A percentile compares a stretch with the other conserved stretches of the same genome.
Evolutionary conservation across 352 stramenopile species (phyloP).

Genomic region (Sclerospora graminicola): DNA sequence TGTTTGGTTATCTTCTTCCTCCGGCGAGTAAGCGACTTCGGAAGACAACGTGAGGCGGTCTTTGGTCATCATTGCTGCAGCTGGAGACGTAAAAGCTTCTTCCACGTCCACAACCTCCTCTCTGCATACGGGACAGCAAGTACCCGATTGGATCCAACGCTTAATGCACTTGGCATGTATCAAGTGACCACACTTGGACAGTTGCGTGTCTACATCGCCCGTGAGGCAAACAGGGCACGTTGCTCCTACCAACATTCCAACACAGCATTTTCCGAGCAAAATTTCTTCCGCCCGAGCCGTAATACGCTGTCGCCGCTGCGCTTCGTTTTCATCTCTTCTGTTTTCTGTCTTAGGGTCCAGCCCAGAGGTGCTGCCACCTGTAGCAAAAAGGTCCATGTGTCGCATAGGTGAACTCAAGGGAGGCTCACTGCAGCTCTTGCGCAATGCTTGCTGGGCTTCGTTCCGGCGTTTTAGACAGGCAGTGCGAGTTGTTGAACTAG

Average conservation of each 20-base stretch:
- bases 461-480: slow-evolving; percentile 23
- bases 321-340: slow-evolving; percentile 18
- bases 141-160: slow-evolving; percentile 55
- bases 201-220: slow-evolving; percentile 62
- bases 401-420: slow-evolving; percentile 13
- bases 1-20: slow-evolving; percentile 28
- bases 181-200: slow-evolving; percentile 50
- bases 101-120: slow-evolving; percentile 46
- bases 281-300: slow-evolving; percentile 56
- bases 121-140: slow-evolving; percentile 55
- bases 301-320: slow-evolving; percentile 32
- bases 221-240: slow-evolving; percentile 63
- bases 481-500: slow-evolving; percentile 8
- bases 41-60: slow-evolving; percentile 35
- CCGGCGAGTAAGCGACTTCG: slow-evolving; percentile 30
- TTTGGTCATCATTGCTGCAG: slow-evolving; percentile 31
- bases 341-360: slow-evolving; percentile 13
- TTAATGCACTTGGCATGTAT: slow-evolving; percentile 77
- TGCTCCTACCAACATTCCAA: slow-evolving; percentile 51
- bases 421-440: slow-evolving; percentile 31
- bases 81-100: slow-evolving; percentile 37
- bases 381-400: slow-evolving; percentile 6
- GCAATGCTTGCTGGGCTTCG: slow-evolving; percentile 16
- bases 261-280: slow-evolving; percentile 40
- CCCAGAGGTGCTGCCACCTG: slow-evolving; percentile 22